Conservation (phyloP, 768 basidiomycete species). For the Termitomyces sp. region DNA sequence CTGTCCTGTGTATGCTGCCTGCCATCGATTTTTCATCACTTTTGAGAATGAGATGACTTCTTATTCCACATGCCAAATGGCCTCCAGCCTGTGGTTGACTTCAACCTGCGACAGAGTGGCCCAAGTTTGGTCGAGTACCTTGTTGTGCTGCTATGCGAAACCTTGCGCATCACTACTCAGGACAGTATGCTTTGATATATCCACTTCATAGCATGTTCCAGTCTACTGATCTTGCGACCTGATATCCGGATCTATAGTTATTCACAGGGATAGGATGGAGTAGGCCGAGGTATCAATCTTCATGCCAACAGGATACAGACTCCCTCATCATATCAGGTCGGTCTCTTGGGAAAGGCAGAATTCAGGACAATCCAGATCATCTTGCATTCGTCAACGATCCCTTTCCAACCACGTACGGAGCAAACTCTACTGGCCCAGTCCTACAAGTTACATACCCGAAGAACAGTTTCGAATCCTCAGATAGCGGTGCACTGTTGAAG, state of each 20-base stretch:
- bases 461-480: constrained; percentile 52
- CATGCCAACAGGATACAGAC: constrained; percentile 32
- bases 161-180: rapidly evolving
- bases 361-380: constrained; percentile 53
- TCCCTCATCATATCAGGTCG: constrained; percentile 50
- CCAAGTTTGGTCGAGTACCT: no score
- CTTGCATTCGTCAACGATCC: constrained; percentile 65
- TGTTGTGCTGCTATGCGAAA: neutral
- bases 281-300: no score
- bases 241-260: neutral
- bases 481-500: constrained; percentile 64
- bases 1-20: neutral
- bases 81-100: neutral
- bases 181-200: neutral
- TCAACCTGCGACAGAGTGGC: no score
- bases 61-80: neutral
- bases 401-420: constrained; percentile 42
- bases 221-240: neutral
- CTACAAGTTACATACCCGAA: constrained; percentile 61
- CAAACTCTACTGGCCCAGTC: constrained; percentile 34
- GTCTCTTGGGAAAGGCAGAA: constrained; percentile 54
- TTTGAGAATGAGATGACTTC: neutral
- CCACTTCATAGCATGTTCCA: neutral
- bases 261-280: no score
- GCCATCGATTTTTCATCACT: neutral